Conservation (phyloP, 306 rosid genomes). For the Lupinus albus region DNA sequence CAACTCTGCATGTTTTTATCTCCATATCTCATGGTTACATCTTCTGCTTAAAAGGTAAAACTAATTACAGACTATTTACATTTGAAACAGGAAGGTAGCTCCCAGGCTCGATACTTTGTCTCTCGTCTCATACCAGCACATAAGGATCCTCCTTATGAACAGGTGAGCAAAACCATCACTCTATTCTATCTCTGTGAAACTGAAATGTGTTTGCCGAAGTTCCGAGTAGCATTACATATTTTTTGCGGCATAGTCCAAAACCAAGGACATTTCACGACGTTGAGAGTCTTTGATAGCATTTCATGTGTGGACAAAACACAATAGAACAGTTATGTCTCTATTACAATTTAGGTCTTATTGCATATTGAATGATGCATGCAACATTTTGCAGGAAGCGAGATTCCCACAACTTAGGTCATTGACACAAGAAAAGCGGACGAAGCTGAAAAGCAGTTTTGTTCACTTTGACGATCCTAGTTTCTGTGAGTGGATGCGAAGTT, state of each 20-base stretch:
- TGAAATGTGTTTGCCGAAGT: neutral
- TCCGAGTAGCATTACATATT: neutral
- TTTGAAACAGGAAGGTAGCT: slow-evolving; percentile 93
- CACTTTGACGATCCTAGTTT: slow-evolving; percentile 94
- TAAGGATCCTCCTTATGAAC: slow-evolving; percentile 99
- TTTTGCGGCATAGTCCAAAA: neutral
- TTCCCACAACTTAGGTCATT: slow-evolving; percentile 80
- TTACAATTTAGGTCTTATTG: neutral
- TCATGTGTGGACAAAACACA: no score
- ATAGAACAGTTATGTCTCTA: no score
- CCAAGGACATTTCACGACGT: neutral
- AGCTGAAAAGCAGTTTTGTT: slow-evolving; percentile 87
- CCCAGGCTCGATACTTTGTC: slow-evolving; percentile 92
- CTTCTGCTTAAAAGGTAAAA: slow-evolving; percentile 33
- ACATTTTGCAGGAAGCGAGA: slow-evolving; percentile 77
- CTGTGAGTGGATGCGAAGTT: slow-evolving; percentile 90
- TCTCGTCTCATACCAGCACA: slow-evolving; percentile 97
- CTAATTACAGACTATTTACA: slow-evolving; percentile 3
- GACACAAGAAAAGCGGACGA: slow-evolving; percentile 74
- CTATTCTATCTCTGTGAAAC: neutral
- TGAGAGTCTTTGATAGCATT: no score
- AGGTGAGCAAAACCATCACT: slow-evolving; percentile 56
- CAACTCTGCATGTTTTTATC: neutral
- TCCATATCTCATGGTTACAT: neutral
- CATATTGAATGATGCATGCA: slow-evolving; percentile 1